Evolutionary conservation across 371 early-diverging fungal genomes (phyloP).

Genomic region (Gilbertella persicaria): DNA sequence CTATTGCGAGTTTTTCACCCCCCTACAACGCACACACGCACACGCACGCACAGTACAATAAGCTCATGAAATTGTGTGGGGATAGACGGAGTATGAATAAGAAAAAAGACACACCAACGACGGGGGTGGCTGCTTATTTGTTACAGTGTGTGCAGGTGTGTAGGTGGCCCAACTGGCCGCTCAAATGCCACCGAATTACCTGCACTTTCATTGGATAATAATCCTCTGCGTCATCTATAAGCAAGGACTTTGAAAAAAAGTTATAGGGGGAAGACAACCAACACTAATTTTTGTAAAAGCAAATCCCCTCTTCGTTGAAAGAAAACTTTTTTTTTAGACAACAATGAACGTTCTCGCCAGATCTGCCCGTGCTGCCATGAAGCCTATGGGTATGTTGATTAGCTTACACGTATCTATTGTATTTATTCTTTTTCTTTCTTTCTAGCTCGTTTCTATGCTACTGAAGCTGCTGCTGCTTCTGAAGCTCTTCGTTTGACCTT

Average conservation of each 20-base stretch:
- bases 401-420: background rate
- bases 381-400: slow-evolving; percentile 50
- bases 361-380: slow-evolving; percentile 54
- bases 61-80: too few relatives aligned
- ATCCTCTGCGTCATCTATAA: background rate
- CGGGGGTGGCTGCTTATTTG: too few relatives aligned
- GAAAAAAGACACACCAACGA: too few relatives aligned
- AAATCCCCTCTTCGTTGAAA: slow-evolving; percentile 6
- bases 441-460: slow-evolving; percentile 74
- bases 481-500: slow-evolving; percentile 90
- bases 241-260: background rate
- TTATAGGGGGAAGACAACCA: background rate
- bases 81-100: too few relatives aligned
- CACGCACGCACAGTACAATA: too few relatives aligned
- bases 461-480: slow-evolving; percentile 66
- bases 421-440: background rate
- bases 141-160: too few relatives aligned
- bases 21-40: too few relatives aligned
- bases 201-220: background rate
- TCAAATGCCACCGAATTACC: too few relatives aligned
- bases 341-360: slow-evolving; percentile 65
- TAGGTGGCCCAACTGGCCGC: too few relatives aligned
- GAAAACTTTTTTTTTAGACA: slow-evolving; percentile 9
- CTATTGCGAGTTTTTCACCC: slow-evolving; percentile 1
- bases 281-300: background rate